Percentiles rank a stretch among this genome's conserved stretches.
These are phyloP conservation scores for Claviceps spartinae DNA, from an alignment of 2,329 filamentous ascomycete genomes.

Conservation along the genomic window DNA sequence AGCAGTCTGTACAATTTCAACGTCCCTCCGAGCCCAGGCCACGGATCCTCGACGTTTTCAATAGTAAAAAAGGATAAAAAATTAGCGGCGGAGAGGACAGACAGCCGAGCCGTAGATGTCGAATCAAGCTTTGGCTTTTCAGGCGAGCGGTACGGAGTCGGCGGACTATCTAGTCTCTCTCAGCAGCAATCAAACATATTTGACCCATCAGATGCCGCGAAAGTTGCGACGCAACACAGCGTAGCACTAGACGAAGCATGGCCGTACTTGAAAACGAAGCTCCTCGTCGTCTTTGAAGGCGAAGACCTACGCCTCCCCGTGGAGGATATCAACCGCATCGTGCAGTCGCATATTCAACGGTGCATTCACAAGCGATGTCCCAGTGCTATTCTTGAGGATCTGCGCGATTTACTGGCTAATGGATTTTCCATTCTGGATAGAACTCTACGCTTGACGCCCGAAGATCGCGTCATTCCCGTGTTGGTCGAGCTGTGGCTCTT, in stretches of 20 bases:
- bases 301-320: constrained; percentile 68
- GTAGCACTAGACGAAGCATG: constrained; percentile 69
- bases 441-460: constrained; percentile 61
- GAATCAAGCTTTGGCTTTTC: constrained; percentile 30
- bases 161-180: constrained; percentile 33
- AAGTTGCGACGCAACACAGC: constrained; percentile 48
- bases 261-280: constrained; percentile 63
- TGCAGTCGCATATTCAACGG: constrained; percentile 64
- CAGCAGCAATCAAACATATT: constrained; percentile 30
- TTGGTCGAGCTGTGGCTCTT: constrained; percentile 91
- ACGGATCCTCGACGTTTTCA: constrained; percentile 52
- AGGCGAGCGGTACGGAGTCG: constrained; percentile 39
- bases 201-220: constrained; percentile 40
- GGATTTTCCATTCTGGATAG: constrained; percentile 82
- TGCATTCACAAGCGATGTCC: constrained; percentile 63
- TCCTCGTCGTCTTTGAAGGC: constrained; percentile 68
- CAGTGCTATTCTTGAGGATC: constrained; percentile 58
- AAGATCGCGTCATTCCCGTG: constrained; percentile 79
- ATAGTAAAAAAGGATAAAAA: constrained; percentile 83
- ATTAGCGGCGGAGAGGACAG: constrained; percentile 55
- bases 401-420: constrained; percentile 60
- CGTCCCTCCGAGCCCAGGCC: constrained; percentile 56
- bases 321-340: constrained; percentile 70
- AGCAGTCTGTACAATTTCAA: constrained; percentile 70
- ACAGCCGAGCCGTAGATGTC: constrained; percentile 34